phyloP scores from a whole-genome alignment of 345 rosid species.

The Eucalyptus camaldulensis region DNA sequence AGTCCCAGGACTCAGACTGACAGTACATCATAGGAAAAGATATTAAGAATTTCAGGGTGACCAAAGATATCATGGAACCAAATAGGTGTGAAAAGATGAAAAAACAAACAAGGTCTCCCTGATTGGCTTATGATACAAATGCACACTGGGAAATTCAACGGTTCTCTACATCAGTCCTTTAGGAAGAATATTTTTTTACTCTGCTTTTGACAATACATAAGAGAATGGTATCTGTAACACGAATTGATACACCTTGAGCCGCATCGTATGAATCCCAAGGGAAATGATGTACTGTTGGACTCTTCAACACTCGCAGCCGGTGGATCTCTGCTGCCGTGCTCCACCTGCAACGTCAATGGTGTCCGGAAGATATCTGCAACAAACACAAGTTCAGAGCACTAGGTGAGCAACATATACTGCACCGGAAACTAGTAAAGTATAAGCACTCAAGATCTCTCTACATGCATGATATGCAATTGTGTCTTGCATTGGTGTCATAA shows the following conservation, averaged over 20 bases:
- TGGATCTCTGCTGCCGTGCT: slow-evolving; percentile 46
- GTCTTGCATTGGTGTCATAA: background rate
- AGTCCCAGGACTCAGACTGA: background rate
- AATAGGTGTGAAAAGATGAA: background rate
- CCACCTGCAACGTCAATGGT: slow-evolving; percentile 57
- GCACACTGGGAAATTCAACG: background rate
- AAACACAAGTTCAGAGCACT: background rate
- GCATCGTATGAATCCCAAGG: background rate
- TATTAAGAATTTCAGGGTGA: background rate
- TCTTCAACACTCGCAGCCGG: slow-evolving; percentile 61
- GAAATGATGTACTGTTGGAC: background rate
- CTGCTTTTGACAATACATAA: background rate
- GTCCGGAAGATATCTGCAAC: slow-evolving; percentile 60
- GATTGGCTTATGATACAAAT: background rate
- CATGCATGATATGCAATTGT: background rate
- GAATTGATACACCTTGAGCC: background rate
- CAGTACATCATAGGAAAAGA: background rate
- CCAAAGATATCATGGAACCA: background rate
- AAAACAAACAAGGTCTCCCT: background rate
- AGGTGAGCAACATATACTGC: background rate
- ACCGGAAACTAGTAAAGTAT: background rate
- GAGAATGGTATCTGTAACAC: background rate
- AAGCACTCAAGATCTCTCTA: background rate
- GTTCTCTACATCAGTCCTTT: background rate
- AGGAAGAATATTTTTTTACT: background rate